Evolutionary conservation across 2,329 filamentous ascomycete genomes (phyloP).

Genomic region (Paecilomyces dactylethromorphus): DNA sequence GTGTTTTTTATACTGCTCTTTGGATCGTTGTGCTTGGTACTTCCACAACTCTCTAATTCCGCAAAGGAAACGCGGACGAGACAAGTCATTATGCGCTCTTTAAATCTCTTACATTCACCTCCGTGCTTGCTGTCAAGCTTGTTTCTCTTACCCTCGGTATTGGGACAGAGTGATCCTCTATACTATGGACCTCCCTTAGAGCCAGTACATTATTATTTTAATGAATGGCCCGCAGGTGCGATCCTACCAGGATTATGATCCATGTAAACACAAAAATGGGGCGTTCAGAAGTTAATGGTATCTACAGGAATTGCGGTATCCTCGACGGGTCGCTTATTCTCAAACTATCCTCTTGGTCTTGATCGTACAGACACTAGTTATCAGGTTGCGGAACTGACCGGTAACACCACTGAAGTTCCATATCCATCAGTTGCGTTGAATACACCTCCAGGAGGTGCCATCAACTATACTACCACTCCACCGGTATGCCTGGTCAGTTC

Average conservation of each 20-base stretch:
- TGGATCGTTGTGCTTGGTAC: neutral
- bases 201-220: conserved; percentile 45
- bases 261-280: neutral
- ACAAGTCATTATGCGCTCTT: neutral
- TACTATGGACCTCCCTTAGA: conserved; percentile 40
- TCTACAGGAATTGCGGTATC: conserved; percentile 46
- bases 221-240: conserved; percentile 41
- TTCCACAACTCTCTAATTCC: neutral
- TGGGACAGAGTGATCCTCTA: conserved; percentile 23
- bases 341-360: conserved; percentile 46
- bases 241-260: neutral
- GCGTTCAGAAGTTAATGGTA: neutral
- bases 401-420: conserved; percentile 37
- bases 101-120: neutral
- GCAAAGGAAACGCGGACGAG: neutral
- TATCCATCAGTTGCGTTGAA: conserved; percentile 42
- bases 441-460: conserved; percentile 42
- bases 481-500: conserved; percentile 8
- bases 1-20: neutral
- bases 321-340: conserved; percentile 44
- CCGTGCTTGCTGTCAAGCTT: neutral
- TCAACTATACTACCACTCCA: conserved; percentile 46
- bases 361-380: conserved; percentile 46
- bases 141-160: neutral
- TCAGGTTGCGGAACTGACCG: conserved; percentile 42